Evolutionary conservation across 257 asterid genomes (phyloP).

Genomic region (Capsicum pubescens): DNA sequence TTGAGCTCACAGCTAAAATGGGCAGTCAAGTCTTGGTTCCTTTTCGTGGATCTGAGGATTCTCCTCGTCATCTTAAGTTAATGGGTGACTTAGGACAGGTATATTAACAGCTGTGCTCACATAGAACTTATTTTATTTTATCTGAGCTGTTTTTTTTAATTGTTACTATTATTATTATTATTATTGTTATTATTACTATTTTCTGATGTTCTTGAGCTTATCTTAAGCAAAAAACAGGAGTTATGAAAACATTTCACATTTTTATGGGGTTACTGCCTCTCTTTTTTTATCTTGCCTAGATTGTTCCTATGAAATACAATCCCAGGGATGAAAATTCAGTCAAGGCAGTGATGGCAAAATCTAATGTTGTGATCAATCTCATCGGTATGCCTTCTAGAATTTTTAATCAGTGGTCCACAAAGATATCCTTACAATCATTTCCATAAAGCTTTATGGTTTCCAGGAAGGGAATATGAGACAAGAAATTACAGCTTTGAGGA

Average conservation of each 20-base stretch:
- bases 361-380: constrained; percentile 96
- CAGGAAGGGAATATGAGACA: constrained; percentile 96
- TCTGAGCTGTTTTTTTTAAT: not conserved
- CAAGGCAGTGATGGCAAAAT: constrained; percentile 99
- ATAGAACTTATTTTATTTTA: not conserved
- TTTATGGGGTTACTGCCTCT: constrained; percentile 19
- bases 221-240: not conserved
- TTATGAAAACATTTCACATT: constrained; percentile 1
- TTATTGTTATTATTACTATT: not conserved
- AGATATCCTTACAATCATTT: constrained; percentile 9
- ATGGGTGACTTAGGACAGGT: constrained; percentile 99
- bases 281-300: constrained; percentile 50
- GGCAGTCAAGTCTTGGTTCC: constrained; percentile 97
- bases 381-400: constrained; percentile 58
- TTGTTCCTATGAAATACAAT: constrained; percentile 93
- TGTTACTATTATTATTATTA: no score
- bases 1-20: constrained; percentile 73
- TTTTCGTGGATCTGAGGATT: constrained; percentile 95
- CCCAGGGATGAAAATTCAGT: constrained; percentile 91
- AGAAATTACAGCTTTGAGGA: constrained; percentile 95
- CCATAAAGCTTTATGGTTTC: constrained; percentile 30
- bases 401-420: not conserved
- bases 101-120: constrained; percentile 25
- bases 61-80: constrained; percentile 93
- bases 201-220: not conserved